Percentiles rank a stretch among this genome's conserved stretches.
These are phyloP conservation scores for Ogataea ramenticola DNA, from an alignment of 805 yeast genomes.

Conservation along the genomic window DNA sequence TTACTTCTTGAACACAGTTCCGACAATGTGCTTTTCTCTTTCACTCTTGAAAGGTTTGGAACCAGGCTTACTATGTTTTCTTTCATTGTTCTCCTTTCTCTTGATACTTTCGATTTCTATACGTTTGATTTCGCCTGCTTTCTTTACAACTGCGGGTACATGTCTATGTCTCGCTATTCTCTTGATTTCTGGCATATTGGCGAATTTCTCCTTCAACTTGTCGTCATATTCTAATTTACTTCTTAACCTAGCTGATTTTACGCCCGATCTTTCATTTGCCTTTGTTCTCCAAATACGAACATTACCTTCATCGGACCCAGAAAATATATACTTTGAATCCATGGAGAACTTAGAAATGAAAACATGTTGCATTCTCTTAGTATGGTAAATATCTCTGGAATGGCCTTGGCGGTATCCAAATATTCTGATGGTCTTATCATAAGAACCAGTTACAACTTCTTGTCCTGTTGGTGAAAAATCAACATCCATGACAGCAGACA, in stretches of 20 bases:
- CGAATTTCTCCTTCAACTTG: slow-evolving; percentile 85
- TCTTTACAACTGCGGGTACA: slow-evolving; percentile 79
- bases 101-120: slow-evolving; percentile 67
- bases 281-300: slow-evolving; percentile 87
- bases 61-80: slow-evolving; percentile 67
- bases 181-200: slow-evolving; percentile 93
- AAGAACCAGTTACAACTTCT: slow-evolving; percentile 90
- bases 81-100: slow-evolving; percentile 75
- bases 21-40: slow-evolving; percentile 81
- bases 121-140: slow-evolving; percentile 80
- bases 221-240: slow-evolving; percentile 83
- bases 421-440: slow-evolving; percentile 87
- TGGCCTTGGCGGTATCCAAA: slow-evolving; percentile 71
- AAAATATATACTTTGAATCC: slow-evolving; percentile 80
- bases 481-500: slow-evolving; percentile 88
- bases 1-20: slow-evolving; percentile 55
- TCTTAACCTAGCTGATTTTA: slow-evolving; percentile 74
- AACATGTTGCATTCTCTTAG: slow-evolving; percentile 95
- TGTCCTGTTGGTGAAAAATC: slow-evolving; percentile 97
- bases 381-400: slow-evolving; percentile 91
- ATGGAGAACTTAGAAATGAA: slow-evolving; percentile 78
- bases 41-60: slow-evolving; percentile 56
- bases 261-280: slow-evolving; percentile 77
- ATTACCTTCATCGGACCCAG: slow-evolving; percentile 96
- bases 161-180: slow-evolving; percentile 91